Percentiles rank a stretch among this genome's conserved stretches.
These are phyloP conservation scores for Berkeleyomyces basicola DNA, from an alignment of 2,329 filamentous ascomycete species.

Conservation along the genomic window DNA sequence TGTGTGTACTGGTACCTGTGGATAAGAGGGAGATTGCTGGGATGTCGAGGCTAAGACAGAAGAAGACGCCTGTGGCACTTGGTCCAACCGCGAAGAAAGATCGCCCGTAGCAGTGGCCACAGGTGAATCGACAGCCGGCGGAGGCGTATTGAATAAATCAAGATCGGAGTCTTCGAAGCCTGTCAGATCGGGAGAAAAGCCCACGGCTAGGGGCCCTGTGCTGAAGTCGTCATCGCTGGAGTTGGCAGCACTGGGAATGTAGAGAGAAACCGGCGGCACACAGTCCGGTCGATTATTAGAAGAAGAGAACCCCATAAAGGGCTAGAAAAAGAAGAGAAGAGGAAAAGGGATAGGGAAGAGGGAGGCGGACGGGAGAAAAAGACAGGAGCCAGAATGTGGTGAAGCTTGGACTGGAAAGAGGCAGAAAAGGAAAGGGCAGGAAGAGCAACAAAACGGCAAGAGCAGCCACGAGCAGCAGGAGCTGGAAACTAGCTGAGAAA, in stretches of 20 bases:
- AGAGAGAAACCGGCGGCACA: conserved; percentile 8
- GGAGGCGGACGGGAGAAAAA: neutral
- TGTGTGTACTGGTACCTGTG: neutral
- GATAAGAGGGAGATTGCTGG: neutral
- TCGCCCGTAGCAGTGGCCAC: neutral
- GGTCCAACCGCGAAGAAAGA: neutral
- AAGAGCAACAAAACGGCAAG: neutral
- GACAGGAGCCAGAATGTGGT: neutral
- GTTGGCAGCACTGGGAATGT: neutral
- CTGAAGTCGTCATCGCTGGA: conserved; percentile 3
- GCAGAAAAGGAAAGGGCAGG: neutral
- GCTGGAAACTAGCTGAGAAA: neutral
- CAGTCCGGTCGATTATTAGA: conserved; percentile 6
- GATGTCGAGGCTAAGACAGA: neutral
- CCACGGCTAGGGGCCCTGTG: conserved; percentile 7
- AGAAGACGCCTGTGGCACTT: neutral
- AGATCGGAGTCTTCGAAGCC: conserved; percentile 1
- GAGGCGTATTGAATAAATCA: neutral
- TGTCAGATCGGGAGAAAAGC: conserved; percentile 2
- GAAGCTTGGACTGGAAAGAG: neutral
- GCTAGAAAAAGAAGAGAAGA: neutral
- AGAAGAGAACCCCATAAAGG: conserved; percentile 12
- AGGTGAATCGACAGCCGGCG: neutral
- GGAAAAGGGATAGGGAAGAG: neutral
- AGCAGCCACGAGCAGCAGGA: neutral